Evolutionary conservation across 2,329 filamentous ascomycete genomes (phyloP).

Genomic region (Colletotrichum costaricense): DNA sequence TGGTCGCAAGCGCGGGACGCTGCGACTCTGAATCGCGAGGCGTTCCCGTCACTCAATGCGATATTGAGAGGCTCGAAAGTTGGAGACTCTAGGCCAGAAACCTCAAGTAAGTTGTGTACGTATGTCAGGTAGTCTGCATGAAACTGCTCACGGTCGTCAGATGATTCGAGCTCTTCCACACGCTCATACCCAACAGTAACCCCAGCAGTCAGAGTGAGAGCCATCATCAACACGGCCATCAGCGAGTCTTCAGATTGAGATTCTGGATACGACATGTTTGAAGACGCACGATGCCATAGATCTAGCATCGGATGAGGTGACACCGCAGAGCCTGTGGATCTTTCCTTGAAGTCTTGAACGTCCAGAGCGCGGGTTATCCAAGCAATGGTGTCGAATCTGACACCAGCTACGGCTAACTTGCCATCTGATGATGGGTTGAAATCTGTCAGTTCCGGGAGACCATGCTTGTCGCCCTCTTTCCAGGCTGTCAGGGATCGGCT

Average conservation of each 20-base stretch:
- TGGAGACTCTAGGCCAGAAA: neutral
- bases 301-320: neutral
- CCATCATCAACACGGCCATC: neutral
- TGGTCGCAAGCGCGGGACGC: slow-evolving; percentile 17
- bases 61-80: slow-evolving; percentile 6
- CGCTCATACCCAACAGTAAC: slow-evolving; percentile 11
- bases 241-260: neutral
- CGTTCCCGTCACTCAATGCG: neutral
- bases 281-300: slow-evolving; percentile 6
- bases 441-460: neutral
- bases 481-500: neutral
- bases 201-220: neutral
- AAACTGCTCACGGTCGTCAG: neutral
- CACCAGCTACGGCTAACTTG: slow-evolving; percentile 4
- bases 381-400: slow-evolving; percentile 8
- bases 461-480: slow-evolving; percentile 6
- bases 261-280: neutral
- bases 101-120: neutral
- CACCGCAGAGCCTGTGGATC: neutral
- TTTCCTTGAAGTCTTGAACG: slow-evolving; percentile 10
- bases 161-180: neutral
- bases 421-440: neutral
- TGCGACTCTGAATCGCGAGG: neutral
- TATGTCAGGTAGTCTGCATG: slow-evolving; percentile 11
- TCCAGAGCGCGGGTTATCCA: slow-evolving; percentile 1